These are phyloP conservation scores for Acephala macrosclerotiorum DNA, from an alignment of 2,329 filamentous ascomycete genomes.

Conservation along the genomic window DNA sequence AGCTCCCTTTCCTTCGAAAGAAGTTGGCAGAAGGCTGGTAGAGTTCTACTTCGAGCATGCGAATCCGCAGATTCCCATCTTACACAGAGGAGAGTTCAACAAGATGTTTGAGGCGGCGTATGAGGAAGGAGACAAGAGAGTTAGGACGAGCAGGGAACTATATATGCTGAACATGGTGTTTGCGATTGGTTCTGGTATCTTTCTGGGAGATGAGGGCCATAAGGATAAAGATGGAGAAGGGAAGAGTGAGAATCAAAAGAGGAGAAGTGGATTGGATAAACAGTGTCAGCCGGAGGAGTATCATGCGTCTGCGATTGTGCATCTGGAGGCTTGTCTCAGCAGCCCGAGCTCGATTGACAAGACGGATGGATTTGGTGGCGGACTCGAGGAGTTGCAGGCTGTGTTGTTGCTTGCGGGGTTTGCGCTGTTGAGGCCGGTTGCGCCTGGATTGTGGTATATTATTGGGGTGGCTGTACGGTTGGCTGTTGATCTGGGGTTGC, in stretches of 20 bases:
- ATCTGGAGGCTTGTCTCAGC: conserved; percentile 85
- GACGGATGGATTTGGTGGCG: conserved; percentile 76
- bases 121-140: conserved; percentile 64
- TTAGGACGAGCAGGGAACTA: conserved; percentile 79
- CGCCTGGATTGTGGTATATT: conserved; percentile 96
- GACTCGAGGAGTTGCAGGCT: conserved; percentile 91
- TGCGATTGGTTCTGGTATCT: conserved; percentile 93
- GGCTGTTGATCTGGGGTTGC: conserved; percentile 88
- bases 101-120: conserved; percentile 86
- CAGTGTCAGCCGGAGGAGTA: conserved; percentile 91
- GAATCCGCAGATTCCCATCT: conserved; percentile 92
- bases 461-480: conserved; percentile 91
- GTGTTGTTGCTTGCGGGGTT: conserved; percentile 91
- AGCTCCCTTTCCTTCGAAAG: conserved; percentile 81
- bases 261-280: conserved; percentile 40
- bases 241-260: conserved; percentile 43
- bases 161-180: conserved; percentile 98
- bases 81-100: conserved; percentile 91
- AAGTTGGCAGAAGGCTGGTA: conserved; percentile 76
- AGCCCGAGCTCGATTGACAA: conserved; percentile 57
- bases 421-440: conserved; percentile 87
- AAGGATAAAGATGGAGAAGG: conserved; percentile 34
- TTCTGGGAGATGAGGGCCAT: conserved; percentile 71
- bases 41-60: conserved; percentile 94
- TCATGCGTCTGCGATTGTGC: conserved; percentile 91